A percentile compares a stretch with the other conserved stretches of the same genome.
phyloP scores from a whole-genome alignment of 495 filamentous ascomycete species.

The Podospora pseudopauciseta region DNA sequence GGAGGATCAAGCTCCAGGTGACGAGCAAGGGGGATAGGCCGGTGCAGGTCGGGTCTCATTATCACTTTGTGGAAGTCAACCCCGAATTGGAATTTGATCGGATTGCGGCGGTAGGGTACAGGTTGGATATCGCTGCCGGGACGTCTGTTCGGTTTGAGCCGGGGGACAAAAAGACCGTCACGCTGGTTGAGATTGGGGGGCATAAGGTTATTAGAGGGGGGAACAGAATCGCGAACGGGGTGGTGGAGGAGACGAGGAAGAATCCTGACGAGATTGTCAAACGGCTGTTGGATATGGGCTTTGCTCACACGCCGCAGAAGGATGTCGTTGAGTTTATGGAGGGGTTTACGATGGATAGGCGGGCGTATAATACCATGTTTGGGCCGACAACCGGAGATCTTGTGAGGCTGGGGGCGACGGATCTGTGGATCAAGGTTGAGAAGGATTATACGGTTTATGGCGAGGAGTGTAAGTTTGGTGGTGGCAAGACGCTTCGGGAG shows the following conservation, averaged over 20 bases:
- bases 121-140: constrained; percentile 86
- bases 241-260: constrained; percentile 56
- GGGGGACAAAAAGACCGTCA: constrained; percentile 90
- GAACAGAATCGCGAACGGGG: constrained; percentile 72
- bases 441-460: constrained; percentile 81
- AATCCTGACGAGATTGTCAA: constrained; percentile 57
- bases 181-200: constrained; percentile 85
- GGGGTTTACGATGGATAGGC: constrained; percentile 67
- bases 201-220: constrained; percentile 79
- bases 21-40: constrained; percentile 88
- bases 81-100: constrained; percentile 89
- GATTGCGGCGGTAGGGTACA: constrained; percentile 74
- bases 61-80: constrained; percentile 94
- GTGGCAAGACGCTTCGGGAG: constrained; percentile 90
- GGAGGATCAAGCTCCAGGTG: constrained; percentile 68
- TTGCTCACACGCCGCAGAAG: constrained; percentile 67
- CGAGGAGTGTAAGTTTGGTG: constrained; percentile 94
- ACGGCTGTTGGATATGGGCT: constrained; percentile 65
- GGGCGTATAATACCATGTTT: constrained; percentile 82
- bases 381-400: constrained; percentile 87
- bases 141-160: constrained; percentile 95
- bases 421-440: constrained; percentile 91
- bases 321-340: constrained; percentile 51
- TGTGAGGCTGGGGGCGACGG: constrained; percentile 76
- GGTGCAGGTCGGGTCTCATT: constrained; percentile 92